phyloP scores from a whole-genome alignment of 352 stramenopile genomes.

The Globisporangium alternatum region DNA sequence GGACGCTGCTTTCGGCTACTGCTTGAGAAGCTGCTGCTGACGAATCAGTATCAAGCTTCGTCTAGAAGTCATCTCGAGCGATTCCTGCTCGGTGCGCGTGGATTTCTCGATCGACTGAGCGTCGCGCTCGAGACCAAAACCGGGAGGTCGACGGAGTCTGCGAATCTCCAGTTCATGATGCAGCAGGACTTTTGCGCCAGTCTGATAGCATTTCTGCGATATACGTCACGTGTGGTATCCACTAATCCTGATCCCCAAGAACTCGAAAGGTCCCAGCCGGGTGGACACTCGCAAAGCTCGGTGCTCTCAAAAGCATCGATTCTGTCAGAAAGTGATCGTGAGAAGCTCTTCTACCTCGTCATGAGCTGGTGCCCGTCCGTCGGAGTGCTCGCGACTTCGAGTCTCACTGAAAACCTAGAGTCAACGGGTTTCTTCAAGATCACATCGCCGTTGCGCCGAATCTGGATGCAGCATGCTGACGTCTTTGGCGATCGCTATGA shows the following conservation, averaged over 20 bases:
- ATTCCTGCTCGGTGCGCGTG: conserved; percentile 18
- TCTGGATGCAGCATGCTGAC: conserved; percentile 48
- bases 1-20: conserved; percentile 52
- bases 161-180: conserved; percentile 49
- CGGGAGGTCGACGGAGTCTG: conserved; percentile 11
- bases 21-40: conserved; percentile 26
- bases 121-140: conserved; percentile 18
- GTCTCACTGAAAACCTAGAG: conserved; percentile 25
- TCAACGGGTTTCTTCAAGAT: conserved; percentile 27
- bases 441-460: conserved; percentile 20
- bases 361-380: conserved; percentile 47
- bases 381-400: conserved; percentile 26
- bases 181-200: conserved; percentile 61
- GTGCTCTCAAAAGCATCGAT: not conserved
- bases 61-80: conserved; percentile 2
- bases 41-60: not conserved
- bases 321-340: conserved; percentile 12
- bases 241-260: not conserved
- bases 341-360: conserved; percentile 34
- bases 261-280: not conserved
- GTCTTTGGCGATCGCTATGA: conserved; percentile 33
- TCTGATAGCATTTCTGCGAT: conserved; percentile 23
- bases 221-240: not conserved
- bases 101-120: conserved; percentile 31
- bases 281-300: not conserved